Base-by-base conservation (phyloP, 192 early-diverging fungal species). In the Linnemannia exigua region DNA sequence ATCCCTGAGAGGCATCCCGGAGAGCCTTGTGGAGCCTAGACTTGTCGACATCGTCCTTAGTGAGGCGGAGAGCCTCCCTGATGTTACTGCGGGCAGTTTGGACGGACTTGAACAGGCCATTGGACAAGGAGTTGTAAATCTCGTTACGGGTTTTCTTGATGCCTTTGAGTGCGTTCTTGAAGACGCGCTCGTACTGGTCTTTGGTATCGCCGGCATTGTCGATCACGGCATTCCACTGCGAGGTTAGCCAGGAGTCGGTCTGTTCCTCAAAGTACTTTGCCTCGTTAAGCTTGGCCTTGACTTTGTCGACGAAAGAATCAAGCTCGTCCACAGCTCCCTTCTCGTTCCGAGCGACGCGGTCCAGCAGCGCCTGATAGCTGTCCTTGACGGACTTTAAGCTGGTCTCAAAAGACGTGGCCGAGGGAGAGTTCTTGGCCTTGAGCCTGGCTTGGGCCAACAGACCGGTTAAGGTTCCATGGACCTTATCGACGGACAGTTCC, bases 261-360 rank as follows among this genome's bases (percentile, higher is more conserved):
- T 85, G 82, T 28, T 85, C 82, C 69, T 85, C 82, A 35, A 22
- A n/a, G 37, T 85, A 85, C 72, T 85, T 76, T 77, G 82, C 82
- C 74, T 85, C 77, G 58, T 85, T 70, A n/a, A 85, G 28, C 44
- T 72, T 79, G 12, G n/a, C 66, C 74, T 79, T 75, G 46, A 85
- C 20, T 46, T 79, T 85, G 36, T 85, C 82, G 11, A 12, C 31
- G 7, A 85, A 8, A 0, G 77, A 58, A 28, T 85, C 73, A 16
- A 85, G 50, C n/a, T 85, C 82, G 28, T 79, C 77, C 19, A 79
- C 63, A 22, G 82, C 82, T 2, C 58, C 54, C 25, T 74, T n/a
- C 20, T 85, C 82, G 36, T 67, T 63, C 19, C 69, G 76, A 20
- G 72, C 70, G 16, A 76, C 52, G 25, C 82, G 76, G 17, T 85